These are phyloP conservation scores for Salicornia ramosissima DNA, from an alignment of 148 eudicot genomes.

Conservation along the genomic window DNA sequence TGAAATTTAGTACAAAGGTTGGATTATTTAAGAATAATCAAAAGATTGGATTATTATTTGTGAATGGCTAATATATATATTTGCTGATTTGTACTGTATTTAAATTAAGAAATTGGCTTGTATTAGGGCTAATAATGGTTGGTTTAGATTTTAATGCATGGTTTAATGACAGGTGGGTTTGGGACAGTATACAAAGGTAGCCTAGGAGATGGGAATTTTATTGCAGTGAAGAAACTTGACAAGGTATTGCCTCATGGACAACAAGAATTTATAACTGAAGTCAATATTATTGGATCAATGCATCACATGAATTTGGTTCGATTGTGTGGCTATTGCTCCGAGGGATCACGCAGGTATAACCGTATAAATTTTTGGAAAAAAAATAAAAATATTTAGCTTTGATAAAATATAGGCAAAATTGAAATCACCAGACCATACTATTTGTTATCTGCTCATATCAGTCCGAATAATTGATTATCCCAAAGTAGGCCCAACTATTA, in stretches of 20 bases:
- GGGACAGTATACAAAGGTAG: constrained; percentile 90
- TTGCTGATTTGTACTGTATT: background rate
- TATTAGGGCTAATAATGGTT: constrained; percentile 1
- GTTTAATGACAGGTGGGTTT: constrained; percentile 62
- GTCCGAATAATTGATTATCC: too few species aligned
- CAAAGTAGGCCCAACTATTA: too few species aligned
- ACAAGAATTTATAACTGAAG: constrained; percentile 86
- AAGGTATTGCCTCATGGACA: constrained; percentile 87
- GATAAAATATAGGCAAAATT: too few species aligned
- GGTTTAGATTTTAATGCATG: constrained; percentile 1
- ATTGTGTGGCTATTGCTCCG: constrained; percentile 87
- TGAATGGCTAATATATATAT: too few species aligned
- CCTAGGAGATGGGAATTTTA: constrained; percentile 62
- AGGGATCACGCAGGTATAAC: constrained; percentile 64
- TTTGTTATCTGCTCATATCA: too few species aligned
- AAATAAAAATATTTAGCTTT: too few species aligned
- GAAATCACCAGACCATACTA: too few species aligned
- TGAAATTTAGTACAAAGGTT: too few species aligned
- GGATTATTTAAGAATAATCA: too few species aligned
- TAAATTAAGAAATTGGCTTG: background rate
- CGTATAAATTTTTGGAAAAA: too few species aligned
- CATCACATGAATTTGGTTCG: constrained; percentile 98
- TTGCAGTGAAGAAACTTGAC: constrained; percentile 93
- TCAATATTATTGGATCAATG: constrained; percentile 88
- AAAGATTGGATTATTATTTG: too few species aligned